These are phyloP conservation scores for Aphanomyces cochlioides DNA, from an alignment of 352 stramenopile genomes.

Conservation along the genomic window DNA sequence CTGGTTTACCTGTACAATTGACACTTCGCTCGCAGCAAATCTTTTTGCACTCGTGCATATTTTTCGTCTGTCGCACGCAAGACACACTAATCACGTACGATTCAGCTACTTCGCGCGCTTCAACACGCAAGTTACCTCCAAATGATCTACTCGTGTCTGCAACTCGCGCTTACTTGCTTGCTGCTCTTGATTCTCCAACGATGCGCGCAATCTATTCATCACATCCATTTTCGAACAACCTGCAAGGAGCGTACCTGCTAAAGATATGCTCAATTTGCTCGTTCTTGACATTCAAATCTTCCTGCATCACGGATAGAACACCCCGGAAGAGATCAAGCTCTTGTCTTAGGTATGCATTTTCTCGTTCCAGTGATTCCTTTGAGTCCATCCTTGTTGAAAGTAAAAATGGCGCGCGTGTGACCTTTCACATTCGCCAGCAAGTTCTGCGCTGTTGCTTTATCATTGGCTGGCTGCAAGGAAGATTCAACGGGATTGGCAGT, in stretches of 20 bases:
- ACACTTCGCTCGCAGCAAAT: not conserved
- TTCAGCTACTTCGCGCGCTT: not conserved
- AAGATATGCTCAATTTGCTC: slow-evolving; percentile 40
- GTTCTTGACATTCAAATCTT: slow-evolving; percentile 40
- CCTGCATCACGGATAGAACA: slow-evolving; percentile 36
- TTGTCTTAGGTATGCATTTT: slow-evolving; percentile 31
- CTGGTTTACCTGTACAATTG: not conserved
- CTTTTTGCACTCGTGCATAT: slow-evolving; percentile 6
- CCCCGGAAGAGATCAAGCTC: slow-evolving; percentile 37
- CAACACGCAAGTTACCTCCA: slow-evolving; percentile 19
- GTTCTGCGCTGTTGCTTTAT: too few relatives aligned
- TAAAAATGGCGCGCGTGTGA: too few relatives aligned
- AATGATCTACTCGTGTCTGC: slow-evolving; percentile 28
- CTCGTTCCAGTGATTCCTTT: not conserved
- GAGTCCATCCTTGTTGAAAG: not conserved
- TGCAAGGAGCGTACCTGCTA: slow-evolving; percentile 31
- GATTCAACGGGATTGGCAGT: too few relatives aligned
- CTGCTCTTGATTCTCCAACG: slow-evolving; percentile 33
- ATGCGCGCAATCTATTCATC: slow-evolving; percentile 32
- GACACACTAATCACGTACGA: not conserved
- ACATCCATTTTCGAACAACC: not conserved
- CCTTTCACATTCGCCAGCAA: too few relatives aligned
- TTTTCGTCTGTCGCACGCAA: slow-evolving; percentile 12
- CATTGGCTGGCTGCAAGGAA: too few relatives aligned
- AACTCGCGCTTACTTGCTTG: slow-evolving; percentile 31